phyloP scores from a whole-genome alignment of 2,329 filamentous ascomycete species.

The Geosmithia flava region DNA sequence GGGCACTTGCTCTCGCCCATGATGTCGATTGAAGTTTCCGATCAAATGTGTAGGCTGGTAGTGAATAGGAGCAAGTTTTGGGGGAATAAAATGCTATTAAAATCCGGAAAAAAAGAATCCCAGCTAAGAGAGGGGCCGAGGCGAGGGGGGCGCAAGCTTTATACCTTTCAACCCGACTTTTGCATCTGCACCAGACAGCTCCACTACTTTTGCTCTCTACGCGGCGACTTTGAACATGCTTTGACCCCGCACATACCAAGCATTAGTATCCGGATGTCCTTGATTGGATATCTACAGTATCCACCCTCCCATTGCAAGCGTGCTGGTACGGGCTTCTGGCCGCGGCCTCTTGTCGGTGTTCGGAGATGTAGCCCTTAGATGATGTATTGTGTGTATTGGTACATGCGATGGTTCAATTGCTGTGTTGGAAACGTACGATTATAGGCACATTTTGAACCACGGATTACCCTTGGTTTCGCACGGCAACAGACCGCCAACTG shows the following conservation, averaged over 20 bases:
- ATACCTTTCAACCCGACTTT: not conserved
- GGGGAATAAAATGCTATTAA: not conserved
- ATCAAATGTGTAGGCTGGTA: not conserved
- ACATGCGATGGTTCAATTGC: not conserved
- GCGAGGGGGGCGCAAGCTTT: not conserved
- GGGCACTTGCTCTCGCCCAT: constrained; percentile 20
- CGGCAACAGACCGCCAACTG: too few species aligned
- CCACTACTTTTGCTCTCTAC: not conserved
- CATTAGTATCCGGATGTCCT: not conserved
- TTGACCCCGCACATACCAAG: not conserved
- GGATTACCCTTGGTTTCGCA: too few species aligned
- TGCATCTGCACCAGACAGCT: not conserved
- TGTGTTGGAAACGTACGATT: not conserved
- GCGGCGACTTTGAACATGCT: not conserved
- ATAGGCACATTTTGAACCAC: too few species aligned
- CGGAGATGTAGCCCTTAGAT: not conserved
- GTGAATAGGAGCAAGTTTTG: not conserved
- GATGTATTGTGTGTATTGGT: too few species aligned
- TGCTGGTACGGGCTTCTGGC: not conserved
- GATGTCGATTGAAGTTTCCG: not conserved
- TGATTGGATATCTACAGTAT: not conserved
- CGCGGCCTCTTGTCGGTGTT: not conserved
- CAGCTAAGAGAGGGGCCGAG: not conserved
- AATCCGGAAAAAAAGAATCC: not conserved
- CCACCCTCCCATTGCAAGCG: not conserved